These are phyloP conservation scores for Cryptosporidium viatorum DNA, from an alignment of 169 alveolate species.

Conservation along the genomic window DNA sequence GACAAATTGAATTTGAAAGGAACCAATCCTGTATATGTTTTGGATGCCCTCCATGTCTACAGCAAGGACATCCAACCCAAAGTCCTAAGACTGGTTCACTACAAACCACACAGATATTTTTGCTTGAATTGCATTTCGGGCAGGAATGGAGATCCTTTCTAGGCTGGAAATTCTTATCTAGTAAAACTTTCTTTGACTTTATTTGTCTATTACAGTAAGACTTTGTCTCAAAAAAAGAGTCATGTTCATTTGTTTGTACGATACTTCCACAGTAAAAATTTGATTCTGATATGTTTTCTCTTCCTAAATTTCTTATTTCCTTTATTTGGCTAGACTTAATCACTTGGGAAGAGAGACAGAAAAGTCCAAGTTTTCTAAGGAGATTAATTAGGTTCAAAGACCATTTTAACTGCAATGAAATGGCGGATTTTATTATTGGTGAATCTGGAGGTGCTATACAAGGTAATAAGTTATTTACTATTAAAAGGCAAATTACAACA, in stretches of 20 bases:
- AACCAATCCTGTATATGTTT: constrained; percentile 43
- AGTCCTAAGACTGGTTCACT: constrained; percentile 41
- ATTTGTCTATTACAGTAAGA: neutral
- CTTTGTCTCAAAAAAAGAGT: neutral
- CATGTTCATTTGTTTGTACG: neutral
- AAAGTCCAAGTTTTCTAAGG: constrained; percentile 37
- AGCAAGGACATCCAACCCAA: constrained; percentile 56
- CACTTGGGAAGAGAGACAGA: constrained; percentile 27
- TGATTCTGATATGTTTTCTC: constrained; percentile 48
- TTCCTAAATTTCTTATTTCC: constrained; percentile 39
- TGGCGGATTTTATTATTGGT: neutral
- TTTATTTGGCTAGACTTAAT: constrained; percentile 34
- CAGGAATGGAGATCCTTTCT: constrained; percentile 14
- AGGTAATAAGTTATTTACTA: constrained; percentile 11
- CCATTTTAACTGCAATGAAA: constrained; percentile 13
- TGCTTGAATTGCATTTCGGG: constrained; percentile 4
- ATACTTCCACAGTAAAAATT: constrained; percentile 59
- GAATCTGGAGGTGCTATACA: constrained; percentile 21
- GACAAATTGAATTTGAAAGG: constrained; percentile 34
- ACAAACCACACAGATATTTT: constrained; percentile 42
- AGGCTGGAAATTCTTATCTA: neutral
- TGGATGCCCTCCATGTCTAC: constrained; percentile 74
- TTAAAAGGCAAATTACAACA: constrained; percentile 30
- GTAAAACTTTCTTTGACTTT: neutral
- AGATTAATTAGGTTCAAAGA: neutral